Percentiles rank a stretch among this genome's conserved stretches.
phyloP scores from a whole-genome alignment of 78 protist species.

The Dictyostelium firmibasis region DNA sequence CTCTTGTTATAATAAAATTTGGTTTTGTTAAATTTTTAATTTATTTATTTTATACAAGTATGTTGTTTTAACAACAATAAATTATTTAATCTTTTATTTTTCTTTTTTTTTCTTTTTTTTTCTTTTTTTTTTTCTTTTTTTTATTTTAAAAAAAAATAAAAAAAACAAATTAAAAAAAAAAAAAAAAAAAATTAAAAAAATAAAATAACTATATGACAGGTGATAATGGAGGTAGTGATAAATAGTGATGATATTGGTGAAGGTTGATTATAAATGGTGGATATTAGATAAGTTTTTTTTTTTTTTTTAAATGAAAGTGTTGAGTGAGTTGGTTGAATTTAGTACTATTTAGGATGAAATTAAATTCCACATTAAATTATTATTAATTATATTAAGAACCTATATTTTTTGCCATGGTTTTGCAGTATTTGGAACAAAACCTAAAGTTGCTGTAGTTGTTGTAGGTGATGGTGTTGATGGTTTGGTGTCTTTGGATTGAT shows the following conservation, averaged over 20 bases:
- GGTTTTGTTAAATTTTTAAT: background rate
- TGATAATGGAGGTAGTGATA: too few species aligned
- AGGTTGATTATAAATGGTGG: too few species aligned
- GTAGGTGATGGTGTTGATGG: background rate
- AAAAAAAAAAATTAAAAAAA: too few species aligned
- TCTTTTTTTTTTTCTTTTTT: too few species aligned
- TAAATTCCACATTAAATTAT: background rate
- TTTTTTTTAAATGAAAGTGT: background rate
- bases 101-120: too few species aligned
- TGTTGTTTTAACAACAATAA: background rate
- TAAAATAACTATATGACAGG: background rate
- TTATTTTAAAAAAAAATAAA: too few species aligned
- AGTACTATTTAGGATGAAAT: background rate
- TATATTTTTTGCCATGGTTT: slow-evolving; percentile 1
- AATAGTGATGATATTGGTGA: too few species aligned
- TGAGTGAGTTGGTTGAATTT: background rate
- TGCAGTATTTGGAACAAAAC: background rate
- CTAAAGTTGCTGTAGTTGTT: background rate
- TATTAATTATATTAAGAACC: background rate
- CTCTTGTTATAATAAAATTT: background rate
- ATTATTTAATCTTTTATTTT: too few species aligned
- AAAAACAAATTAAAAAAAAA: too few species aligned
- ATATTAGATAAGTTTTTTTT: background rate
- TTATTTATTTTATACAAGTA: background rate
- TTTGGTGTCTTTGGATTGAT: background rate